Conservation (phyloP, 163 green algal species). For the Volvox carteri region DNA sequence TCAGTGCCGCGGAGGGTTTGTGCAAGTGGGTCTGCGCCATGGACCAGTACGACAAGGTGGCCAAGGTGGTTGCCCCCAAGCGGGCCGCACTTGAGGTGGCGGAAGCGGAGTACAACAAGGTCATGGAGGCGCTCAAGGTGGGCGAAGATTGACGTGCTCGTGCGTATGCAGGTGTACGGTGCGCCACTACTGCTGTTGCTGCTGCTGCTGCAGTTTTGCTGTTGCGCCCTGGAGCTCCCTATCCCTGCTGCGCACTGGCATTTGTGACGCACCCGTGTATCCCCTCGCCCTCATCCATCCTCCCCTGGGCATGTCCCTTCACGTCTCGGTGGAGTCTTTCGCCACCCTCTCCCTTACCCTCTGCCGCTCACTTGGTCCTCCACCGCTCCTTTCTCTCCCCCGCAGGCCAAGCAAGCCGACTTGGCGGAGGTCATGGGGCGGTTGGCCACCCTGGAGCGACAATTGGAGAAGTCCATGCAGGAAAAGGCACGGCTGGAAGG, state of each 20-base stretch:
- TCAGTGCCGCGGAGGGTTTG: slow-evolving; percentile 74
- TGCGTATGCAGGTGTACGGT: too few relatives aligned
- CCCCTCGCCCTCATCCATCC: too few relatives aligned
- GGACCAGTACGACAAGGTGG: slow-evolving; percentile 84
- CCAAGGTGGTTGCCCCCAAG: slow-evolving; percentile 87
- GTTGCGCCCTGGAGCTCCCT: too few relatives aligned
- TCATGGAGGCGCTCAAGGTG: slow-evolving; percentile 77
- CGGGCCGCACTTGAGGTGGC: slow-evolving; percentile 79
- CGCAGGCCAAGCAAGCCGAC: slow-evolving; percentile 71
- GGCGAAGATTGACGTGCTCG: not conserved
- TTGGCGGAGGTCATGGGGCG: slow-evolving; percentile 80
- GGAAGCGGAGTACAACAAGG: slow-evolving; percentile 80
- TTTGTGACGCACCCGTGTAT: too few relatives aligned
- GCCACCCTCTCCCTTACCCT: too few relatives aligned
- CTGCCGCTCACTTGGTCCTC: too few relatives aligned
- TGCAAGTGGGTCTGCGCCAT: slow-evolving; percentile 90
- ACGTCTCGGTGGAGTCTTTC: too few relatives aligned
- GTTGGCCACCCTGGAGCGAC: slow-evolving; percentile 76
- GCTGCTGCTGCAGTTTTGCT: not conserved
- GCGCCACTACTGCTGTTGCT: not conserved
- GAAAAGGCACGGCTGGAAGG: slow-evolving; percentile 73
- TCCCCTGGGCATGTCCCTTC: too few relatives aligned
- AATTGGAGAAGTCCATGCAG: slow-evolving; percentile 75
- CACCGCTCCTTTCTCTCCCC: too few relatives aligned
- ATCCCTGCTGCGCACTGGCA: too few relatives aligned